phyloP scores from a whole-genome alignment of 495 filamentous ascomycete genomes.

The Hypoxylon intermedium region DNA sequence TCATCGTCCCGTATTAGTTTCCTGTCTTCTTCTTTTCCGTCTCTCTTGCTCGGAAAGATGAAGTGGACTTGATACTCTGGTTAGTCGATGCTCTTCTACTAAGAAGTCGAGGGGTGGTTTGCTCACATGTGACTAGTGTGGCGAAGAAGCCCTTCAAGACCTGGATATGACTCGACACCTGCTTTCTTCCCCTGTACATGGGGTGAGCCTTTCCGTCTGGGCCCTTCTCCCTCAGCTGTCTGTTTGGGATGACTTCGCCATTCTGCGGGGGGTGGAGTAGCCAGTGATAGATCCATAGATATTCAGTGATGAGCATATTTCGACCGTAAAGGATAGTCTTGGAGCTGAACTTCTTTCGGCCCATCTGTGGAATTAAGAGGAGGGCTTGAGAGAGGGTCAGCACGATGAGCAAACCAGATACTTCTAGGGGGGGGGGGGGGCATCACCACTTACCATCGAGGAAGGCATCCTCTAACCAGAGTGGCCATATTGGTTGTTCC shows the following conservation, averaged over 20 bases:
- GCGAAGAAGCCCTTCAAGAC: constrained; percentile 85
- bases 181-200: constrained; percentile 67
- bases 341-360: constrained; percentile 76
- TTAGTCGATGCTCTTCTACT: constrained; percentile 1
- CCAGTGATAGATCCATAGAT: constrained; percentile 67
- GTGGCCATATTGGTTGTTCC: constrained; percentile 72
- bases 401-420: not conserved
- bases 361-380: constrained; percentile 80
- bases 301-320: constrained; percentile 89
- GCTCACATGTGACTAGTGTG: constrained; percentile 45
- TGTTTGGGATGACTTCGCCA: constrained; percentile 61
- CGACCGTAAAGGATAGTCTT: constrained; percentile 78
- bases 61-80: constrained; percentile 50
- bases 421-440: too few relatives aligned
- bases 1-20: constrained; percentile 47
- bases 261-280: constrained; percentile 43
- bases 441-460: constrained; percentile 72
- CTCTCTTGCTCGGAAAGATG: constrained; percentile 50
- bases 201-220: constrained; percentile 38
- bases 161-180: constrained; percentile 96
- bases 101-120: not conserved
- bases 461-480: constrained; percentile 84
- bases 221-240: constrained; percentile 61
- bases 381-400: constrained; percentile 65
- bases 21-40: constrained; percentile 39